Conservation (phyloP, 1,284 basidiomycete species). For the Baeospora myosura region DNA sequence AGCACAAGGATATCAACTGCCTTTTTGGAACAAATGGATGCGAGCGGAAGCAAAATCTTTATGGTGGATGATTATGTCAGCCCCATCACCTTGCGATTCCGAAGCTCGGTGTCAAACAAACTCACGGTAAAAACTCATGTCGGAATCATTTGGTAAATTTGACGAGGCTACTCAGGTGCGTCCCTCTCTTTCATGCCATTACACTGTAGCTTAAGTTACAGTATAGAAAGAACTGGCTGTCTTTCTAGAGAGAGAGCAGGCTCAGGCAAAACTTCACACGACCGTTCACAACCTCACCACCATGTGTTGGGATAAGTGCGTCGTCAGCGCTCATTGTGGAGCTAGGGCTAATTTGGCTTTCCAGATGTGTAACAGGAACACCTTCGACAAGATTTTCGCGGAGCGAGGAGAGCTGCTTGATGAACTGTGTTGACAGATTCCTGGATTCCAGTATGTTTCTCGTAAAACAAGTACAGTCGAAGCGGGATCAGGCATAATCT, state of each 20-base stretch:
- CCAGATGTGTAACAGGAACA: constrained; percentile 79
- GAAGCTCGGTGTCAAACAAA: too few species aligned
- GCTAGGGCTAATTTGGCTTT: constrained; percentile 13
- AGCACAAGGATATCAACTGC: too few species aligned
- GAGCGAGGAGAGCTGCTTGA: constrained; percentile 78
- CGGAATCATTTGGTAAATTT: constrained; percentile 54
- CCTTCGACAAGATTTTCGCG: constrained; percentile 83
- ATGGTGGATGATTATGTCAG: too few species aligned
- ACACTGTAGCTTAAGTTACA: constrained; percentile 3
- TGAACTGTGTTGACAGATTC: constrained; percentile 92
- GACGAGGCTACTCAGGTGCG: constrained; percentile 74
- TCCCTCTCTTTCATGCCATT: constrained; percentile 7
- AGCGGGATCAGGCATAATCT: constrained; percentile 27
- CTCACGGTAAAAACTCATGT: too few species aligned
- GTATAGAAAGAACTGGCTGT: constrained; percentile 74
- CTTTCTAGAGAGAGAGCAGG: constrained; percentile 86
- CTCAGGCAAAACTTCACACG: constrained; percentile 63
- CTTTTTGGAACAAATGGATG: too few species aligned
- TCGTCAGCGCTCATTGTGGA: constrained; percentile 11
- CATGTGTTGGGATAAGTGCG: constrained; percentile 88
- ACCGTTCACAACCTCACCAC: constrained; percentile 66
- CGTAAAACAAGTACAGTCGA: constrained; percentile 74
- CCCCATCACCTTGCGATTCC: too few species aligned
- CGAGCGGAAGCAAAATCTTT: too few species aligned
- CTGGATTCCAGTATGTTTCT: constrained; percentile 87